Evolutionary conservation across 2,329 filamentous ascomycete genomes (phyloP).

Genomic region (Pyrenochaeta sp.): DNA sequence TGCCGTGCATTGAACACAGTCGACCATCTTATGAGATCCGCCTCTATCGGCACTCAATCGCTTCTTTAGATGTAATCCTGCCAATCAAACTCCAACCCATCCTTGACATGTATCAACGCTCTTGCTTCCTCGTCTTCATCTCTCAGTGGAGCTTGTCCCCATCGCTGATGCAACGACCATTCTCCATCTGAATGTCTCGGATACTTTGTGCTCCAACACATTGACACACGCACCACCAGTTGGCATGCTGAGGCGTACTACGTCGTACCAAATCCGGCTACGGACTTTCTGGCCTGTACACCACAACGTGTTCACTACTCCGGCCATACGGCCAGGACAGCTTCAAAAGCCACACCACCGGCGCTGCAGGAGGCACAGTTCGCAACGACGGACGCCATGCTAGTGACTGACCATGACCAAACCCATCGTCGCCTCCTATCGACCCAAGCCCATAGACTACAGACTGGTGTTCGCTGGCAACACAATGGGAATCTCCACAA

Average conservation of each 20-base stretch:
- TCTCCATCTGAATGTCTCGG: slow-evolving; percentile 1
- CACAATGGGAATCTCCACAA: not conserved
- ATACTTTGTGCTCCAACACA: slow-evolving; percentile 1
- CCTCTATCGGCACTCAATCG: not conserved
- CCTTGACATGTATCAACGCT: too few species aligned
- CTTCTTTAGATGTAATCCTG: not conserved
- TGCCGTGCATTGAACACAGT: not conserved
- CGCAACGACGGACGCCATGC: too few species aligned
- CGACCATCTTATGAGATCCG: not conserved
- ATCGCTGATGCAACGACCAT: too few species aligned
- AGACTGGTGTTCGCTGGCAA: not conserved
- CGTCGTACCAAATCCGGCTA: slow-evolving; percentile 8
- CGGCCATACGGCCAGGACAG: not conserved
- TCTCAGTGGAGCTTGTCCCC: too few species aligned
- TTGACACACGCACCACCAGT: not conserved
- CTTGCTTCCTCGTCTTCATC: too few species aligned
- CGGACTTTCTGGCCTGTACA: slow-evolving; percentile 3
- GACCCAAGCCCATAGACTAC: not conserved
- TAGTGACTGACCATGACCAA: not conserved
- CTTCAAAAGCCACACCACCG: too few species aligned
- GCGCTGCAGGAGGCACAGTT: too few species aligned
- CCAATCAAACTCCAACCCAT: too few species aligned
- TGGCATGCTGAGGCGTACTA: slow-evolving; percentile 8
- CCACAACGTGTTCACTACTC: slow-evolving; percentile 5
- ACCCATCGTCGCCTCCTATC: not conserved